Evolutionary conservation across 163 green algal genomes (phyloP).

Genomic region (Volvox carteri): DNA sequence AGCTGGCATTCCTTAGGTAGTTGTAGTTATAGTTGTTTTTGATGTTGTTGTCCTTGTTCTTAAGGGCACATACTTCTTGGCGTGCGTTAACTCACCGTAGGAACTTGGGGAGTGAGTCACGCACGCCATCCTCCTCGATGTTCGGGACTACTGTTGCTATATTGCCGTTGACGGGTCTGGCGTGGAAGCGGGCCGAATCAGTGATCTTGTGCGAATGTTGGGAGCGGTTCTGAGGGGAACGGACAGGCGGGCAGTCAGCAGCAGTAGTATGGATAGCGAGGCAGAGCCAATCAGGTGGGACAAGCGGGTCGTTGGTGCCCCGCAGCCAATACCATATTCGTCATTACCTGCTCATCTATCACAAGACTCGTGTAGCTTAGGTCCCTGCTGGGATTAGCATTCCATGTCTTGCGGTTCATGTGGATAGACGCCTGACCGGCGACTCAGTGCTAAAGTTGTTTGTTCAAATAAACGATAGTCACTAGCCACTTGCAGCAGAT

Average conservation of each 20-base stretch:
- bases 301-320: not conserved
- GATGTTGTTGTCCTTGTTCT: too few relatives aligned
- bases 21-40: too few relatives aligned
- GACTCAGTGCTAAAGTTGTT: not conserved
- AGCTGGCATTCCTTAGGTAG: too few relatives aligned
- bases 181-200: conserved; percentile 1
- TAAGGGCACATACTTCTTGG: too few relatives aligned
- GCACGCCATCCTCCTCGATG: not conserved
- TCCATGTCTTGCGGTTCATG: conserved; percentile 26
- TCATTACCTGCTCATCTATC: conserved; percentile 38
- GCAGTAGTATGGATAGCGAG: not conserved
- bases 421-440: not conserved
- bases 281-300: not conserved
- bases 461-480: too few relatives aligned
- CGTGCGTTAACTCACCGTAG: conserved; percentile 48
- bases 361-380: conserved; percentile 35
- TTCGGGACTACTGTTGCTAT: conserved; percentile 1
- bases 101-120: not conserved
- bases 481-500: too few relatives aligned
- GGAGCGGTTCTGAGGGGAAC: conserved; percentile 22
- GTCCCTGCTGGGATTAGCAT: conserved; percentile 19
- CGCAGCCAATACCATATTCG: not conserved
- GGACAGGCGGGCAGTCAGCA: not conserved
- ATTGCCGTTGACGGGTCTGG: conserved; percentile 42
- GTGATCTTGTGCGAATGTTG: conserved; percentile 36